Evolutionary conservation across 2,329 filamentous ascomycete species (phyloP), one percentile per base, ranked within the genome.

Genomic region (Neonectria coccinea): DNA sequence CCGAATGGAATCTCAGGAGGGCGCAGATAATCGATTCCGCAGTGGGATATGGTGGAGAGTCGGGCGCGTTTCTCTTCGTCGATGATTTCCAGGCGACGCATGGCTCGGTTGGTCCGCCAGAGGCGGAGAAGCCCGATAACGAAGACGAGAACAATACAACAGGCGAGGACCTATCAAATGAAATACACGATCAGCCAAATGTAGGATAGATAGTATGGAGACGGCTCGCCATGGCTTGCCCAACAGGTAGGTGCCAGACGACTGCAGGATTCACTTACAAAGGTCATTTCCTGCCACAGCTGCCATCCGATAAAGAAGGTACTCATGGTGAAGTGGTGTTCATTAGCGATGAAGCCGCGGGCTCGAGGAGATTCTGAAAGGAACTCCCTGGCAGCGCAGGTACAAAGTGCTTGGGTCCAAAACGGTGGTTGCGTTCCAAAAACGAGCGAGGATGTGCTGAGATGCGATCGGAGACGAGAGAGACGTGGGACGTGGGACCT

Each of bases 271-370:
- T 8, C 11, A 85, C 92, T 84, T 82, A 97, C 94, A 82, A 97
- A 93, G 57, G 90, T 92, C 89, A 97, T 90, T 82, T 97, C 89
- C 84, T 96, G 88, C 94, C 94, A 97, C 73, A 96, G 81, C 71
- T 86, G 82, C 94, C 93, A 97, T 54, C 81, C 84, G 45, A 83
- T 74, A 79, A 92, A 93, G 78, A 93, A 92, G 42, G 74, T 76
- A 55, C 69, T 73, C 74, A 78, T 79, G 53, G 69, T 58, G 66
- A 61, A 58, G 16, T 45, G 44, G 62, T 62, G 12, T 45, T 31
- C 52, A 59, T 51, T 56, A 62, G 50, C 18, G 45, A 61, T 45
- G 39, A 18, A 56, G 10, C 39, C 56, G 36, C 45, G 27, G 41
- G 31, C 33, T 44, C 6, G 52, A 55, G 44, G 39, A 18, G 22